phyloP scores from a whole-genome alignment of 2,329 filamentous ascomycete genomes.

The Arthrobotrys megalospora region DNA sequence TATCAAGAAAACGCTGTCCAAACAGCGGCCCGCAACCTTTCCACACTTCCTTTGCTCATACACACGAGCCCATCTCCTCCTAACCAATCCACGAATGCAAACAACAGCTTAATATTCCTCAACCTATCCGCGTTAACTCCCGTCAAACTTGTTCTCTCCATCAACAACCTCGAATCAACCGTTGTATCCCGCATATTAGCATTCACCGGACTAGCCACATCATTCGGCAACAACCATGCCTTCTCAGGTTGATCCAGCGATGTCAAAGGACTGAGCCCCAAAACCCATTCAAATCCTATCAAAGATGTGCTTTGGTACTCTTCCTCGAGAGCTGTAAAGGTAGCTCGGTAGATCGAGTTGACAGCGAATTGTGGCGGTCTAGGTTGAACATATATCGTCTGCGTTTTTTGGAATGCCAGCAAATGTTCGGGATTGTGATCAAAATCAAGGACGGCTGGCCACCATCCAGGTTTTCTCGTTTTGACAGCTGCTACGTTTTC shows the following conservation, averaged over 20 bases:
- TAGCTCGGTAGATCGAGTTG: conserved; percentile 78
- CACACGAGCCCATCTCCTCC: conserved; percentile 70
- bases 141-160: conserved; percentile 72
- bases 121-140: conserved; percentile 73
- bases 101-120: conserved; percentile 76
- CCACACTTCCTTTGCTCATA: conserved; percentile 73
- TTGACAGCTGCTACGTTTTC: conserved; percentile 76
- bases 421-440: conserved; percentile 75
- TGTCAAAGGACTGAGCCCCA: conserved; percentile 74
- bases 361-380: conserved; percentile 78
- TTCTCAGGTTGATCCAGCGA: conserved; percentile 77
- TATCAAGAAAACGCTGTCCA: conserved; percentile 67
- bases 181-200: conserved; percentile 73
- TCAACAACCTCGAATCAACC: conserved; percentile 80
- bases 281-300: conserved; percentile 80
- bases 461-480: conserved; percentile 78
- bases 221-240: conserved; percentile 73
- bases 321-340: conserved; percentile 80
- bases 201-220: conserved; percentile 69
- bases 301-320: conserved; percentile 69
- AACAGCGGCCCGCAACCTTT: conserved; percentile 72
- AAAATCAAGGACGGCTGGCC: conserved; percentile 86
- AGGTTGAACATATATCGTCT: conserved; percentile 81
- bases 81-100: conserved; percentile 76
- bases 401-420: conserved; percentile 77